Conservation (phyloP, 2,329 filamentous ascomycete genomes). For the Stagonosporopsis chrysanthemi region DNA sequence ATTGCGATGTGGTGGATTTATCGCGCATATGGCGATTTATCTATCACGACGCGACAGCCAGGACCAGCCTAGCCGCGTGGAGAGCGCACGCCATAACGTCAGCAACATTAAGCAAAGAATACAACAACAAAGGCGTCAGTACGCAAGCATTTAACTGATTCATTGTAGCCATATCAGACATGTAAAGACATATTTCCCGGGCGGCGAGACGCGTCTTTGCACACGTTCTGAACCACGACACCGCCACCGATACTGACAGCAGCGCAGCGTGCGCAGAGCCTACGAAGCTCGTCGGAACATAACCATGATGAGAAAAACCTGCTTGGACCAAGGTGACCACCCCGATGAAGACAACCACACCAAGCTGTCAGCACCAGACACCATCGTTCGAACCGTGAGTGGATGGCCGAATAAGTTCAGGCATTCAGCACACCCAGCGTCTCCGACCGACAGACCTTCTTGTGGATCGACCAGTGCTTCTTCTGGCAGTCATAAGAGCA, state of each 20-base stretch:
- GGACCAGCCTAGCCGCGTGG: not conserved
- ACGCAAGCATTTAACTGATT: too few relatives aligned
- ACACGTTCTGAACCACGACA: not conserved
- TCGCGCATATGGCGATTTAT: not conserved
- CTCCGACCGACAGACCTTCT: constrained; percentile 33
- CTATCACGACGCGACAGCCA: not conserved
- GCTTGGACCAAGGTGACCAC: too few relatives aligned
- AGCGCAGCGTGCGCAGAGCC: not conserved
- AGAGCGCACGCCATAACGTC: not conserved
- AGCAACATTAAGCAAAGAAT: not conserved
- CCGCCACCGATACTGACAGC: not conserved
- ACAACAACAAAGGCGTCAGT: too few relatives aligned
- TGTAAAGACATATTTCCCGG: not conserved
- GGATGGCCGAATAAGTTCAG: not conserved
- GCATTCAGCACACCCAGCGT: not conserved
- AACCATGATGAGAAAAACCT: too few relatives aligned
- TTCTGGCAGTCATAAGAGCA: constrained; percentile 43
- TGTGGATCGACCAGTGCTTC: constrained; percentile 44
- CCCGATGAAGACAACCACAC: too few relatives aligned
- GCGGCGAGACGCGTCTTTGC: not conserved
- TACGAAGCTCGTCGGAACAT: not conserved
- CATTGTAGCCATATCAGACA: not conserved
- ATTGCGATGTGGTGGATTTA: not conserved
- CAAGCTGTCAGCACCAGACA: not conserved
- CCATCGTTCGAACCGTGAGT: too few relatives aligned